Evolutionary conservation across 2,329 filamentous ascomycete species (phyloP), one percentile per base, ranked within the genome.

Genomic region (Apiospora rasikravindrae): DNA sequence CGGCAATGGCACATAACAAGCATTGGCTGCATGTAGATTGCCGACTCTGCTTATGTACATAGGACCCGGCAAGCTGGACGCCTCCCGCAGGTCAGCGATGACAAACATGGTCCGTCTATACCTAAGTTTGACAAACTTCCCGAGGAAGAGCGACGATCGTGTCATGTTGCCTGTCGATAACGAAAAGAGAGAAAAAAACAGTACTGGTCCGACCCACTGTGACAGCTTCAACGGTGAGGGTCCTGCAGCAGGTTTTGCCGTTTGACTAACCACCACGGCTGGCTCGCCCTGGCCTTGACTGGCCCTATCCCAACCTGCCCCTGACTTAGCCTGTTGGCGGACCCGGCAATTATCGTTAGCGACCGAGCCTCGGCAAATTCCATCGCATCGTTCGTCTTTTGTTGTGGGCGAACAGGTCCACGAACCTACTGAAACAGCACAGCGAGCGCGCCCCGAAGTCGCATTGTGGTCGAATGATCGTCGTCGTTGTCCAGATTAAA

Each of bases 301-400:
- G n/a, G 49, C 49, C 49, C n/a, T 19, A 2, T 16, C 45, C 45
- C 16, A n/a, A 13, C 14, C 26, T 19, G 51, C 16, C 53, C 19
- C 53, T 37, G 29, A 29, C 51, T 11, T 57, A 37, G 33, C 33
- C 33, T 6, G n/a, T n/a, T n/a, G n/a, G 53, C 53, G 53, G 53
- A 19, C 53, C 53, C 53, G 53, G 53, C 53, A 64, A 64, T 40
- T 64, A 64, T 64, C 57, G 29, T 14, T 64, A 40, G 57, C 29
- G 29, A 40, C 57, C 33, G 57, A 40, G 33, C 57, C 57, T 64
- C 57, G 57, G 57, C 33, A n/a, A 40, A 11, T 64, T 64, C 57
- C 57, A 64, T 64, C 33, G 8, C 10, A n/a, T n/a, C 33, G 33
- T 64, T n/a, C 53, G 57, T 64, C 57, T 33, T 16, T 61, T 64